phyloP scores from a whole-genome alignment of 176 grass and related monocot genomes.

The Oryza glumipatula region DNA sequence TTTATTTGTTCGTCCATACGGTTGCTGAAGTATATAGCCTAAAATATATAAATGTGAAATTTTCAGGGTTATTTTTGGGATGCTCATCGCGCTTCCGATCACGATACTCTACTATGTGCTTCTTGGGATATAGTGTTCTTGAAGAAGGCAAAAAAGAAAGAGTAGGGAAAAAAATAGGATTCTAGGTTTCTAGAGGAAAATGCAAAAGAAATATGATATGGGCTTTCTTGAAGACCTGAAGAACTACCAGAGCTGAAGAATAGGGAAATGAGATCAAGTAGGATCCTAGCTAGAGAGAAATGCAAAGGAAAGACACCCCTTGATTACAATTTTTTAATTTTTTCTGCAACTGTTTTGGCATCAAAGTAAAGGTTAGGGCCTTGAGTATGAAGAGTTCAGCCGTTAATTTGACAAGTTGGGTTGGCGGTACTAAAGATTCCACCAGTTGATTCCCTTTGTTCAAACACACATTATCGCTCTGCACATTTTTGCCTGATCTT shows the following conservation, averaged over 20 bases:
- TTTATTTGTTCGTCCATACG: background rate
- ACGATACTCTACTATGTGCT: slow-evolving; percentile 96
- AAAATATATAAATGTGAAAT: background rate
- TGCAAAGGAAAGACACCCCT: slow-evolving; percentile 35
- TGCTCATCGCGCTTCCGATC: slow-evolving; percentile 91
- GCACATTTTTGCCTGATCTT: slow-evolving; percentile 38
- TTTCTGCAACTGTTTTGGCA: slow-evolving; percentile 50
- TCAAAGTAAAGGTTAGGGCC: slow-evolving; percentile 59
- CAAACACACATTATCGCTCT: slow-evolving; percentile 30
- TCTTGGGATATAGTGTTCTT: slow-evolving; percentile 68
- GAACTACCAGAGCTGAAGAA: slow-evolving; percentile 26
- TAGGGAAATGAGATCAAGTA: slow-evolving; percentile 45
- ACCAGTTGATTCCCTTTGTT: slow-evolving; percentile 37
- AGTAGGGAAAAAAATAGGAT: slow-evolving; percentile 37
- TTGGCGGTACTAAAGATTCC: slow-evolving; percentile 45
- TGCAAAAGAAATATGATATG: slow-evolving; percentile 1
- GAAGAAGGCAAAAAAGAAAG: slow-evolving; percentile 28
- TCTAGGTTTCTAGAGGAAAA: slow-evolving; percentile 39
- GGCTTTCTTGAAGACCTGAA: slow-evolving; percentile 41
- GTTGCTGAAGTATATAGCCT: background rate
- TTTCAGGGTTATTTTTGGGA: slow-evolving; percentile 93
- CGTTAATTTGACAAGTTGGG: slow-evolving; percentile 46
- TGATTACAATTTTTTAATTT: slow-evolving; percentile 43
- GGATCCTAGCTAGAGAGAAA: slow-evolving; percentile 53
- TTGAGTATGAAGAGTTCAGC: slow-evolving; percentile 39